Evolutionary conservation across 108 stramenopile species (phyloP).

Genomic region (Schizochytrium sp.): DNA sequence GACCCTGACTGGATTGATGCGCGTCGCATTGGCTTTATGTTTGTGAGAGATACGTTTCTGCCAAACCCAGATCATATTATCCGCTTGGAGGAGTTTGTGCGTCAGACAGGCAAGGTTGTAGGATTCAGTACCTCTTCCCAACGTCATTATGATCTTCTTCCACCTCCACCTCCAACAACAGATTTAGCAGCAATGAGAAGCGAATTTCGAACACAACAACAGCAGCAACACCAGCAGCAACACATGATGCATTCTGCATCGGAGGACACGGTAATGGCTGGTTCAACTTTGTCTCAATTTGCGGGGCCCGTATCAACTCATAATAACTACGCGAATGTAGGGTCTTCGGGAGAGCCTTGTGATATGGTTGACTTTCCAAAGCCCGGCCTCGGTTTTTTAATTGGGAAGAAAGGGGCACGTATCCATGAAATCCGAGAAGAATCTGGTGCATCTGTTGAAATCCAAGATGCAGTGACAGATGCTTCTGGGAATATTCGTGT

Average conservation of each 20-base stretch:
- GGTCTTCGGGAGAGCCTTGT: not conserved
- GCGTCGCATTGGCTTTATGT: conserved; percentile 55
- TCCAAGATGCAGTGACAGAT: conserved; percentile 3
- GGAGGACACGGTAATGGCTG: too few species aligned
- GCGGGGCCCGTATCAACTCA: too few species aligned
- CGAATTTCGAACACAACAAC: not conserved
- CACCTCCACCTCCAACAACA: not conserved
- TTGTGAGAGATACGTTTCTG: conserved; percentile 6
- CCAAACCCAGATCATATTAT: conserved; percentile 53
- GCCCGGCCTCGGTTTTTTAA: not conserved
- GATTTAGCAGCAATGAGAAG: not conserved
- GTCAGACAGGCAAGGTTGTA: conserved; percentile 14
- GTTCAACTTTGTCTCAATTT: too few species aligned
- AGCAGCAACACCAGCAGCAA: too few species aligned
- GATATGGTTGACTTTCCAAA: not conserved
- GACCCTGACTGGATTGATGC: conserved; percentile 45
- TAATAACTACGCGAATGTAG: too few species aligned
- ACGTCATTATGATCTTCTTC: not conserved
- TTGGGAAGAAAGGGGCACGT: not conserved
- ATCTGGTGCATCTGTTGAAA: conserved; percentile 3
- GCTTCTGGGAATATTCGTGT: not conserved
- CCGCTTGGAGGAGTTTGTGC: conserved; percentile 35
- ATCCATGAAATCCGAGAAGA: not conserved
- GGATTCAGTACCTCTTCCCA: not conserved
- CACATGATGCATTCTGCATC: too few species aligned